These are phyloP conservation scores for Populus ilicifolia DNA, from an alignment of 345 rosid genomes.

Conservation along the genomic window DNA sequence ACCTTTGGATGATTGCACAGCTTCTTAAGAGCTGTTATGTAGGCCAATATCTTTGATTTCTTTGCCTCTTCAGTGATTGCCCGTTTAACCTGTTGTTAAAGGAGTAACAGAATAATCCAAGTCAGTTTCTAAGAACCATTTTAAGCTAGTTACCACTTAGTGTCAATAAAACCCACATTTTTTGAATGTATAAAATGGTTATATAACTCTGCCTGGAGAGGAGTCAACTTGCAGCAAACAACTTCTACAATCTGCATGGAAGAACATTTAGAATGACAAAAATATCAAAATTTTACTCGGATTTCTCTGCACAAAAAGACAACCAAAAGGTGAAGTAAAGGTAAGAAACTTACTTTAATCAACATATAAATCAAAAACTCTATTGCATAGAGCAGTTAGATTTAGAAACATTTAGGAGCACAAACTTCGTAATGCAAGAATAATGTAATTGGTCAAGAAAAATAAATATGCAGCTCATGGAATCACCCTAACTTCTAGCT, in stretches of 20 bases:
- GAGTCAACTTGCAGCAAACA: conserved; percentile 95
- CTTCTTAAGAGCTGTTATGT: conserved; percentile 97
- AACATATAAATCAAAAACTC: background rate
- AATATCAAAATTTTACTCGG: background rate
- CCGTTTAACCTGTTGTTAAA: conserved; percentile 60
- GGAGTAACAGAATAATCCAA: background rate
- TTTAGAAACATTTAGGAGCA: background rate
- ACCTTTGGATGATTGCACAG: conserved; percentile 99
- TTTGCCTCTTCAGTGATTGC: conserved; percentile 77
- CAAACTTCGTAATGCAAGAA: background rate
- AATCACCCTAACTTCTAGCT: background rate
- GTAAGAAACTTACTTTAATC: background rate
- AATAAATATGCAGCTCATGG: background rate
- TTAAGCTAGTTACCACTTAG: background rate
- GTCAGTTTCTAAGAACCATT: background rate
- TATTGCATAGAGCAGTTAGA: background rate
- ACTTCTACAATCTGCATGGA: conserved; percentile 88
- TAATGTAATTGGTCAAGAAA: background rate
- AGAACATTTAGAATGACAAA: background rate
- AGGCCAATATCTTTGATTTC: conserved; percentile 89
- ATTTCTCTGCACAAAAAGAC: background rate
- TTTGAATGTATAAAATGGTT: conserved; percentile 92
- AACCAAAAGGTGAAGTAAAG: background rate
- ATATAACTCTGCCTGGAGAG: conserved; percentile 81
- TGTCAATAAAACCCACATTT: conserved; percentile 54